Conservation (phyloP, 2,329 filamentous ascomycete species). For the Exophiala sideris region DNA sequence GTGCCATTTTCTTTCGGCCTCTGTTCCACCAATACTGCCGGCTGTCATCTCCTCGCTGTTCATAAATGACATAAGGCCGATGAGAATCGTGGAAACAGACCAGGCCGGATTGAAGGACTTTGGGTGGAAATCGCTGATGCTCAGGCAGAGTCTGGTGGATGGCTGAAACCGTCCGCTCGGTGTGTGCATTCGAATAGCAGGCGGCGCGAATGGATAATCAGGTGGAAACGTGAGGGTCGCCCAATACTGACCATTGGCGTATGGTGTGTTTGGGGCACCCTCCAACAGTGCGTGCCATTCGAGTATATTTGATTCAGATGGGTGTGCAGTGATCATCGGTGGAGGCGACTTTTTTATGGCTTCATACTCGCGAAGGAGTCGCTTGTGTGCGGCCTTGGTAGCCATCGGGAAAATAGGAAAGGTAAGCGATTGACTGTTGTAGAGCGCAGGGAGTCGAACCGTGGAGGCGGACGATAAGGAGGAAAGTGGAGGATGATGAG, state of each 20-base stretch:
- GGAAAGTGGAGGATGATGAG: too few species aligned
- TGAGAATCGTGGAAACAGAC: conserved; percentile 95
- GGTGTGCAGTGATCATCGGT: conserved; percentile 83
- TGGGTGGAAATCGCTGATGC: conserved; percentile 95
- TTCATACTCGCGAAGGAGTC: conserved; percentile 64
- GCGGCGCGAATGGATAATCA: conserved; percentile 95
- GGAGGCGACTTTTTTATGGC: conserved; percentile 71
- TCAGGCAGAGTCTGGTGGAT: conserved; percentile 85
- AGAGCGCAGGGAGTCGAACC: too few species aligned
- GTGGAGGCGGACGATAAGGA: too few species aligned
- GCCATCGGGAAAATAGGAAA: conserved; percentile 51
- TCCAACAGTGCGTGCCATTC: conserved; percentile 62
- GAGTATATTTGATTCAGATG: conserved; percentile 85
- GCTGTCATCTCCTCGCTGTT: conserved; percentile 99
- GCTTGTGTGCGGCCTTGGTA: conserved; percentile 69
- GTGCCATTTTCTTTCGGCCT: conserved; percentile 72
- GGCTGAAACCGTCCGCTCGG: conserved; percentile 94
- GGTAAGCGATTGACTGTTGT: too few species aligned
- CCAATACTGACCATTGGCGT: conserved; percentile 96
- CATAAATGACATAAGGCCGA: conserved; percentile 95
- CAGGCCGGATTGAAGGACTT: conserved; percentile 98
- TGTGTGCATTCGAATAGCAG: conserved; percentile 98
- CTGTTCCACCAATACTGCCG: conserved; percentile 74
- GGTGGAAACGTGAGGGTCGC: conserved; percentile 92
- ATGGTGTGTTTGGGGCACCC: conserved; percentile 88